These are phyloP conservation scores for Cercospora nicotianae DNA, from an alignment of 2,329 filamentous ascomycete genomes.

Conservation along the genomic window DNA sequence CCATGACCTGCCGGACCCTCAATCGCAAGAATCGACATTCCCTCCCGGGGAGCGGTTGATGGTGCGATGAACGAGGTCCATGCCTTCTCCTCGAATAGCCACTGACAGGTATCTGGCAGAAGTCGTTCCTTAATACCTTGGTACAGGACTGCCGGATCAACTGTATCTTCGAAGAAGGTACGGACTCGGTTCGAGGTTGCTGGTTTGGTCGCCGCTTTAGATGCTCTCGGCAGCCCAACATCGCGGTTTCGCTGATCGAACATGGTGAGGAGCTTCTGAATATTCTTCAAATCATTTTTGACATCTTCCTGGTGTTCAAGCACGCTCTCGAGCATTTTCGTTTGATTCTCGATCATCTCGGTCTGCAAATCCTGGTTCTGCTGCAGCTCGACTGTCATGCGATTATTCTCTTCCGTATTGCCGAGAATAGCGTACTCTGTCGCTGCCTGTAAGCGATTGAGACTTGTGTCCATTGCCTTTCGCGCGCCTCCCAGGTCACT, in stretches of 20 bases:
- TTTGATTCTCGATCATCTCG: slow-evolving; percentile 12
- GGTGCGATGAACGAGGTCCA: background rate
- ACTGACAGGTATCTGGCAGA: slow-evolving; percentile 13
- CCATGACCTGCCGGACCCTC: slow-evolving; percentile 2
- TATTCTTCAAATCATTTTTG: slow-evolving; percentile 12
- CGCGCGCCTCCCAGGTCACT: slow-evolving; percentile 7
- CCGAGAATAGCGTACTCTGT: slow-evolving; percentile 11
- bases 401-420: slow-evolving; percentile 9
- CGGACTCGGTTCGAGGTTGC: slow-evolving; percentile 8
- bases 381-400: slow-evolving; percentile 14
- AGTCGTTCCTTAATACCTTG: slow-evolving; percentile 6
- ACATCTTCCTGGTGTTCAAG: slow-evolving; percentile 7
- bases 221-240: background rate
- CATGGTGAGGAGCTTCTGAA: slow-evolving; percentile 12
- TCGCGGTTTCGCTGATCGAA: slow-evolving; percentile 9
- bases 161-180: slow-evolving; percentile 5
- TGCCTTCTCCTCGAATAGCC: slow-evolving; percentile 6
- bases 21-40: slow-evolving; percentile 7
- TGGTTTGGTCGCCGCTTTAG: slow-evolving; percentile 7
- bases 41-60: background rate
- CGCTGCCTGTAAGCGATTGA: slow-evolving; percentile 2
- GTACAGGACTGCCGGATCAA: background rate
- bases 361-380: slow-evolving; percentile 12
- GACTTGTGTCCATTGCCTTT: slow-evolving; percentile 11
- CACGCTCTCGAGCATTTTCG: slow-evolving; percentile 12